These are phyloP conservation scores for Teratosphaeria pseudoeucalypti DNA, from an alignment of 2,329 filamentous ascomycete species.

Conservation along the genomic window DNA sequence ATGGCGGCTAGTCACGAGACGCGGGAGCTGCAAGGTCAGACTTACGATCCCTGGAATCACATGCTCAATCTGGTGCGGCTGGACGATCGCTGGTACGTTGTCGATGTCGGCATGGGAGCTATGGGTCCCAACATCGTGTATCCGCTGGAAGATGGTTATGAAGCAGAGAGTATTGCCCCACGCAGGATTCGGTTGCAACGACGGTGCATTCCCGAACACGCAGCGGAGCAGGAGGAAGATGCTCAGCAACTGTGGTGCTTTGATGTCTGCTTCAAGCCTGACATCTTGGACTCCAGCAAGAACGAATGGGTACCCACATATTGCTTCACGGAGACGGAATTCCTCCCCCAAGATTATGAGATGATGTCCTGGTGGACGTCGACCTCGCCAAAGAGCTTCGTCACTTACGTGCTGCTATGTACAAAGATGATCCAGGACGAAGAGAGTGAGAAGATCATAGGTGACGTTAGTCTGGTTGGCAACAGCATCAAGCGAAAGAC, in stretches of 20 bases:
- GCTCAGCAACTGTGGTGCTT: conserved; percentile 36
- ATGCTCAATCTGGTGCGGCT: conserved; percentile 36
- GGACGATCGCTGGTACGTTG: conserved; percentile 15
- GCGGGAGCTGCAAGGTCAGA: conserved; percentile 11
- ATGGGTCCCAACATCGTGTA: conserved; percentile 29
- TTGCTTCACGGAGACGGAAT: conserved; percentile 57
- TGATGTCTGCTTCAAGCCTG: conserved; percentile 21
- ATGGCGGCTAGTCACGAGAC: conserved; percentile 12
- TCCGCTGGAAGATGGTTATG: conserved; percentile 23
- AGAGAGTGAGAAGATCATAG: conserved; percentile 25
- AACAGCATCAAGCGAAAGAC: conserved; percentile 35
- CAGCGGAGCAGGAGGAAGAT: conserved; percentile 10
- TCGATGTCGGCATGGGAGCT: conserved; percentile 35
- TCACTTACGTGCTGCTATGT: conserved; percentile 45
- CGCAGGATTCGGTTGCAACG: conserved; percentile 16
- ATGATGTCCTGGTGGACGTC: conserved; percentile 51
- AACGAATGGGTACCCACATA: conserved; percentile 51
- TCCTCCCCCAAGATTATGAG: conserved; percentile 50
- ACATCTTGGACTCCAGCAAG: conserved; percentile 20
- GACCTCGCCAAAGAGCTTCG: conserved; percentile 40
- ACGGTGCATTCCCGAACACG: conserved; percentile 14
- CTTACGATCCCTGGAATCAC: conserved; percentile 28
- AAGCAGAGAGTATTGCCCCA: conserved; percentile 8
- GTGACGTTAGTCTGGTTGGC: conserved; percentile 32
- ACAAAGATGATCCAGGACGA: conserved; percentile 43